Evolutionary conservation across 306 rosid genomes (phyloP), one percentile per base, ranked within the genome.

Genomic region (Chamaecrista fasciculata): DNA sequence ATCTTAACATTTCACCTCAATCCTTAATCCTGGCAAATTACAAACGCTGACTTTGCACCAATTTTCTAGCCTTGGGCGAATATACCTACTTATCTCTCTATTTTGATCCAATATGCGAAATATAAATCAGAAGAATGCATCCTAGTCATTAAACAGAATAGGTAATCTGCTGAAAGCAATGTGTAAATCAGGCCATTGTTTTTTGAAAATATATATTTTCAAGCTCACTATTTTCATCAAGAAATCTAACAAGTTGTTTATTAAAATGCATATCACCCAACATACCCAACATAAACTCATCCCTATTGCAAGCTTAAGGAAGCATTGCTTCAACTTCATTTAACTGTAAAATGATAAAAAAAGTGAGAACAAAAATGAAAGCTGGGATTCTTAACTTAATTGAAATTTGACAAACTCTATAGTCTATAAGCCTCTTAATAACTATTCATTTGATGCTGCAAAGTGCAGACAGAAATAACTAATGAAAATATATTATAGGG

Each of bases 381-480:
- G 73, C 69, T 72, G 68, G 37, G 14, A 59, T n/a, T 59, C 73
- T 70, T 76, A 79, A 26, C 80, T 15, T 64, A 66, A 19, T 8
- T 19, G n/a, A n/a, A n/a, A n/a, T n/a, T n/a, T n/a, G 53, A 49
- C 58, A 68, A 50, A 52, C 16, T 51, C 7, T 14, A 14, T 47
- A n/a, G n/a, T n/a, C n/a, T n/a, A 58, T 33, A 58, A 43, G 71
- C 66, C 75, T 75, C 76, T 75, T 19, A 3, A 49, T 10, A 6
- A 20, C 20, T 19, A 49, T 49, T 20, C 14, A 11, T 18, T 49
- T 49, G 56, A 49, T 49, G 28, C 0, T 5, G 14, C 24, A 16
- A 8, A 33, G 6, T 1, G 4, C 1, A 31, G 31, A 59, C 11
- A 52, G 46, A 24, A 29, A 28, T 50, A 47, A 26, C 8, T 4